phyloP scores from a whole-genome alignment of 1,284 basidiomycete genomes.

The Cerrena zonata region DNA sequence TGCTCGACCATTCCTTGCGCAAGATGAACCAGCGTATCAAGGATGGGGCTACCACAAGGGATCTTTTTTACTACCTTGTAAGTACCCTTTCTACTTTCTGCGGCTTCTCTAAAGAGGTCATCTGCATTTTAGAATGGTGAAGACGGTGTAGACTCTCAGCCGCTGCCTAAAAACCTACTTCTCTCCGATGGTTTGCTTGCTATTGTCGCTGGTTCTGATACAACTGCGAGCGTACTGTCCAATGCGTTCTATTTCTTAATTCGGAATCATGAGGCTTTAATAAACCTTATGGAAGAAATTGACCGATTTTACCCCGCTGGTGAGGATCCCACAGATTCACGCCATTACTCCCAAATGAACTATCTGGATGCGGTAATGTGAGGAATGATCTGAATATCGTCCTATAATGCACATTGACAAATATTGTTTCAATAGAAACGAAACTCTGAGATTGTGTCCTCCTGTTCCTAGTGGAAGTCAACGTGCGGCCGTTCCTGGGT shows the following conservation, averaged over 20 bases:
- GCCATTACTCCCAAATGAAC: constrained; percentile 19
- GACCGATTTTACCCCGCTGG: constrained; percentile 21
- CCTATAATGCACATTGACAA: background rate
- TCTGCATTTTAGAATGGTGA: constrained; percentile 12
- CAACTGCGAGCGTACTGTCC: constrained; percentile 15
- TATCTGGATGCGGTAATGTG: constrained; percentile 29
- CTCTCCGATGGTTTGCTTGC: constrained; percentile 8
- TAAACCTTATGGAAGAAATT: constrained; percentile 23
- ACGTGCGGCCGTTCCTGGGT: constrained; percentile 30
- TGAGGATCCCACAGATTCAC: constrained; percentile 18
- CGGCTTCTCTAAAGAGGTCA: background rate
- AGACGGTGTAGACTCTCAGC: constrained; percentile 5
- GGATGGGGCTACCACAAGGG: constrained; percentile 9
- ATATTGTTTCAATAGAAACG: constrained; percentile 28
- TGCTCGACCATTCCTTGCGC: constrained; percentile 14
- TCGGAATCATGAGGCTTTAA: constrained; percentile 12
- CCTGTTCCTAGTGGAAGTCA: constrained; percentile 46
- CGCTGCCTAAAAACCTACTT: constrained; percentile 2
- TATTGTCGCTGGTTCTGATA: constrained; percentile 16
- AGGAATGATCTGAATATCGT: constrained; percentile 13
- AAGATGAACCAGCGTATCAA: constrained; percentile 4
- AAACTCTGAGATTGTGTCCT: constrained; percentile 49
- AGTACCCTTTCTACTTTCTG: constrained; percentile 1
- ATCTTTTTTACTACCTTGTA: constrained; percentile 18
- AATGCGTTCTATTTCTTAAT: constrained; percentile 19